phyloP scores from a whole-genome alignment of 768 basidiomycete species.

The Rhodotorula diobovata region DNA sequence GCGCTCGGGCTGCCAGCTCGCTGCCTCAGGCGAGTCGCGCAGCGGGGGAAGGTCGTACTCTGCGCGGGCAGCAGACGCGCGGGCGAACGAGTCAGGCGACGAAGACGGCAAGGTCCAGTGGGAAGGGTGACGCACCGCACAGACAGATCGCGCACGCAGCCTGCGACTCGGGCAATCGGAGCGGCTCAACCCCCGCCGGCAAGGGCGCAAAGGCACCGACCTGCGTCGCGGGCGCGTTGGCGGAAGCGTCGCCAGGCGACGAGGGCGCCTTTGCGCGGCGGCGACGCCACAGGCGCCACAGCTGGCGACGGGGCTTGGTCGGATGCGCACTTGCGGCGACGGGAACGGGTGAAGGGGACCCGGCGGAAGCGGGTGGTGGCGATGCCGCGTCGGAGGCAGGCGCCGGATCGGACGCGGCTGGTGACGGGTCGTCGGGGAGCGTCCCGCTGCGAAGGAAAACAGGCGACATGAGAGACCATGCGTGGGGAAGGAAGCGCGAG shows the following conservation, averaged over 20 bases:
- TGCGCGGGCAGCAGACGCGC: background rate
- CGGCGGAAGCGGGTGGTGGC: background rate
- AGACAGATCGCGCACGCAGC: conserved; percentile 36
- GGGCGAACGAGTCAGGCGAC: background rate
- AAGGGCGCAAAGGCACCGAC: background rate
- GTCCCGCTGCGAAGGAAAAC: background rate
- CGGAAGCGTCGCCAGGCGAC: background rate
- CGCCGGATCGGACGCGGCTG: background rate
- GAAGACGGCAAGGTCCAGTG: background rate
- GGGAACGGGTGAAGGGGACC: background rate
- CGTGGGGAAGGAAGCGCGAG: background rate
- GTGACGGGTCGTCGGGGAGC: background rate
- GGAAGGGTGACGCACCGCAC: conserved; percentile 7
- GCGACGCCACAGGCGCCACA: conserved; percentile 10
- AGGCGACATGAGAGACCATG: too few relatives aligned
- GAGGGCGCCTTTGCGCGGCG: background rate
- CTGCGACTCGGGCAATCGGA: conserved; percentile 19
- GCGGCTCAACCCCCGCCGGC: conserved; percentile 2
- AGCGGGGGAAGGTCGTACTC: conserved; percentile 30
- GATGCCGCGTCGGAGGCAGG: background rate
- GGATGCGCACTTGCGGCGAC: background rate
- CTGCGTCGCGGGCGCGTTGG: too few relatives aligned
- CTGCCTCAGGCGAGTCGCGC: background rate
- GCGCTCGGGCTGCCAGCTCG: background rate
- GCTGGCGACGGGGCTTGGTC: background rate